Base-by-base conservation (phyloP, 345 rosid species). In the Corchorus capsularis region DNA sequence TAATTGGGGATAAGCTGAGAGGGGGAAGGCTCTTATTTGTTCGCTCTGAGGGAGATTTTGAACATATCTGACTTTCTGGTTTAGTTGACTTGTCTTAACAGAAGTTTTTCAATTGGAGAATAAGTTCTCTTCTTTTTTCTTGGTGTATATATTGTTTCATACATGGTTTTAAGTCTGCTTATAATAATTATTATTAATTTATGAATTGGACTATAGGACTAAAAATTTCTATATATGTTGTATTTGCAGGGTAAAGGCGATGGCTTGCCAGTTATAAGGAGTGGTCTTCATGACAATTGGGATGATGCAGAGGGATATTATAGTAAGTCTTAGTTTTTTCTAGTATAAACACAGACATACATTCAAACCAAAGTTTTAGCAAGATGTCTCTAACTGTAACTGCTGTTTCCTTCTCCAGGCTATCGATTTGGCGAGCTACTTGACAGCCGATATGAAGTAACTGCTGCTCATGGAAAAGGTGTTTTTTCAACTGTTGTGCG, bases 261-360 rank as follows among this genome's bases (percentile, higher is more conserved):
- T 50, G 92, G 92, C 76, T 84, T 86, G 52, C 96, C 85, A 53
- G 77, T 93, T 54, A 85, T 86, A 49, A 87, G 93, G 87, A 92
- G 94, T 20, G 98, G 92, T 76, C 91, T 96, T 74, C 82, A 94
- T 83, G 99, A 96, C 89, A 96, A 96, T 74, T 96, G 98, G 99
- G 99, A 96, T 90, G 99, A 96, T 79, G 90, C 98, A 17, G 99
- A 88, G 73, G 99, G 99, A 56, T 96, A 96, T 80, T 96, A 96
- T 75, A 90, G 99, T 96, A 88, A 83, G 99, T 85, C 64, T 77
- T 53, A 17, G 45, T 35, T 20, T 16, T 9, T 37, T 8, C 1
- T 34, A 10, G 9, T 52, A 8, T 11, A 52, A 17, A 20, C n/a
- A 70, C 32, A 37, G 17, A 2, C 50, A 35, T 5, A 52, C 7